These are phyloP conservation scores for Vanderwaltozyma verrucispora DNA, from an alignment of 805 yeast genomes.

Conservation along the genomic window DNA sequence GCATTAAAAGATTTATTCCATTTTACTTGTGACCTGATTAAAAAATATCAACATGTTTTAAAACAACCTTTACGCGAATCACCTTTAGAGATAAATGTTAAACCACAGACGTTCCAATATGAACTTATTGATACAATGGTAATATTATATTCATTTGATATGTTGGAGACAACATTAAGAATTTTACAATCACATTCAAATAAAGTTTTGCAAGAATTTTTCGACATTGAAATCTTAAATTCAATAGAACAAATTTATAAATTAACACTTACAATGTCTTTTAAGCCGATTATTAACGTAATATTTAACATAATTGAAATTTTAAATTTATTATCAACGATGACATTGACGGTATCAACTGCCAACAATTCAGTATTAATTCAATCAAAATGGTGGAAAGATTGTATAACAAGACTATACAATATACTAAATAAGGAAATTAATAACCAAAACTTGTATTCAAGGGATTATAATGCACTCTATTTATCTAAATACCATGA, in stretches of 20 bases:
- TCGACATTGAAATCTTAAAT: slow-evolving; percentile 11
- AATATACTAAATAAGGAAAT: slow-evolving; percentile 15
- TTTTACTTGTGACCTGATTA: slow-evolving; percentile 21
- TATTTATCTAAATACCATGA: slow-evolving; percentile 11
- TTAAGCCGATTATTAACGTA: slow-evolving; percentile 42
- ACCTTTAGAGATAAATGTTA: slow-evolving; percentile 15
- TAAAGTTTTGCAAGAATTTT: slow-evolving; percentile 10
- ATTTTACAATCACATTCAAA: slow-evolving; percentile 14
- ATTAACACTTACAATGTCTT: slow-evolving; percentile 35
- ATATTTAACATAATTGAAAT: slow-evolving; percentile 46
- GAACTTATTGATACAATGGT: slow-evolving; percentile 42
- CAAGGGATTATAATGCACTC: slow-evolving; percentile 4
- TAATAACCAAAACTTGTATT: slow-evolving; percentile 7
- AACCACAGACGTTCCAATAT: slow-evolving; percentile 32
- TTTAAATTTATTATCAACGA: slow-evolving; percentile 33
- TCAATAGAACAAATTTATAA: slow-evolving; percentile 27
- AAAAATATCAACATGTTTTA: slow-evolving; percentile 17
- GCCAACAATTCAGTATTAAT: neutral
- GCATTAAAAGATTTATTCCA: slow-evolving; percentile 28
- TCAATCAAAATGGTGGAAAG: slow-evolving; percentile 20
- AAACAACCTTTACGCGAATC: slow-evolving; percentile 17
- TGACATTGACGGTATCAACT: slow-evolving; percentile 4
- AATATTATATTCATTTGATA: slow-evolving; percentile 43
- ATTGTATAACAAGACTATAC: slow-evolving; percentile 15
- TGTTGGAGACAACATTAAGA: slow-evolving; percentile 38